These are phyloP conservation scores for Trichoderma virens DNA, from an alignment of 495 filamentous ascomycete species.

Conservation along the genomic window DNA sequence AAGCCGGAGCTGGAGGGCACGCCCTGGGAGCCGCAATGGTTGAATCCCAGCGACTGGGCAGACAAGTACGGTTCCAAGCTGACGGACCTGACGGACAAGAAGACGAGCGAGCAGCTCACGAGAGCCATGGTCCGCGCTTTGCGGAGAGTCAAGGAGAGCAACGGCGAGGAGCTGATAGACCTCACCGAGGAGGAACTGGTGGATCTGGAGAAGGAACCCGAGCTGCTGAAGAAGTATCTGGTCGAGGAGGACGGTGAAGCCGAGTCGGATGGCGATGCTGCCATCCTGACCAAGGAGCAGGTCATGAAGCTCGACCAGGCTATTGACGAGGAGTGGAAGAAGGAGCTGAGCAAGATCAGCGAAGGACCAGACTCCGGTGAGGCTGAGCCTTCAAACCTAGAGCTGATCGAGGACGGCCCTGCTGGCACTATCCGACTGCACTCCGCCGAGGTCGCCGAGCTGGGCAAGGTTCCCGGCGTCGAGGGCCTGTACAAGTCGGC, in stretches of 20 bases:
- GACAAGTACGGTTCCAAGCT: constrained; percentile 21
- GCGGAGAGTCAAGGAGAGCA: constrained; percentile 26
- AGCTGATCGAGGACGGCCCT: constrained; percentile 31
- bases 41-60: constrained; percentile 39
- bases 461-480: constrained; percentile 38
- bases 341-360: constrained; percentile 16
- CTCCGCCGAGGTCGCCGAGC: constrained; percentile 33
- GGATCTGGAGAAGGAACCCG: constrained; percentile 18
- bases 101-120: constrained; percentile 8
- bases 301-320: constrained; percentile 17
- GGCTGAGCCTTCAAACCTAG: constrained; percentile 17
- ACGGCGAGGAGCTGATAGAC: constrained; percentile 24
- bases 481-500: constrained; percentile 41
- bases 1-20: constrained; percentile 9
- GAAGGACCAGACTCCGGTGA: constrained; percentile 2
- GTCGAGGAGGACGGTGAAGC: constrained; percentile 43
- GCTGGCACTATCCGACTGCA: constrained; percentile 25
- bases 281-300: constrained; percentile 8
- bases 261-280: constrained; percentile 31
- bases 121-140: constrained; percentile 14
- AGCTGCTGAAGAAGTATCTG: constrained; percentile 27
- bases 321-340: constrained; percentile 10
- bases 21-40: constrained; percentile 18
- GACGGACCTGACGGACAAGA: constrained; percentile 22
- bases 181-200: constrained; percentile 24